Base-by-base conservation (phyloP, 805 yeast genomes). In the Saturnispora quitensis region DNA sequence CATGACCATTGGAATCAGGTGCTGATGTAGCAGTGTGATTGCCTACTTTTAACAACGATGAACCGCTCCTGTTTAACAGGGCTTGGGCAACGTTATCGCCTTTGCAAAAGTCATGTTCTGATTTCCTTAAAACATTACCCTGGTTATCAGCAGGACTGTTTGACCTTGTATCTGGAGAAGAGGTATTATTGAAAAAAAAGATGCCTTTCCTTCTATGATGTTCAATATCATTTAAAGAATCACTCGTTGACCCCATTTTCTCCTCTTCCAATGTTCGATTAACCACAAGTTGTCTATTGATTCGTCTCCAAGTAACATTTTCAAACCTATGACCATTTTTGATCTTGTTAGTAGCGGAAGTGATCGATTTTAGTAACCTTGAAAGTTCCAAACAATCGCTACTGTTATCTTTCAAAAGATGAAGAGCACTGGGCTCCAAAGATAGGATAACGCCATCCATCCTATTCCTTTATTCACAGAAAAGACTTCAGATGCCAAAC, bases 271-370 rank as follows among this genome's bases (percentile, higher is more conserved):
- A 17, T 43, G 17, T 20, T 43, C 35, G 45, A 27, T 43, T 25
- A 3, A 61, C 45, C 3, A 67, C 53, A 15, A 68, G 49, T 34
- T 62, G 62, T 38, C 65, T 58, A 49, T 68, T 68, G 15, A 67
- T 65, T 20, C 67, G 63, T 34, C 73, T 56, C 72, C 71, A 68
- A 47, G 68, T 61, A 13, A 67, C 60, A 50, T 68, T 68, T 50
- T 67, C 72, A 17, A 68, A 55, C 47, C 73, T 53, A 45, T 60
- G 61, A 27, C 72, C 72, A 49, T 68, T 65, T 36, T 56, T 55
- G 17, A 68, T 61, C 45, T 61, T 60, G 43, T 62, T 65, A 24
- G 67, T 60, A 1, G 17, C 35, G 17, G 34, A 20, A 5, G 38
- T 22, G 6, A 47, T 36, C 13, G 25, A 8, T 28, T 43, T 31